A percentile compares a stretch with the other conserved stretches of the same genome.
Evolutionary conservation across 2,329 filamentous ascomycete genomes (phyloP).

Genomic region (Apiospora saccharicola): DNA sequence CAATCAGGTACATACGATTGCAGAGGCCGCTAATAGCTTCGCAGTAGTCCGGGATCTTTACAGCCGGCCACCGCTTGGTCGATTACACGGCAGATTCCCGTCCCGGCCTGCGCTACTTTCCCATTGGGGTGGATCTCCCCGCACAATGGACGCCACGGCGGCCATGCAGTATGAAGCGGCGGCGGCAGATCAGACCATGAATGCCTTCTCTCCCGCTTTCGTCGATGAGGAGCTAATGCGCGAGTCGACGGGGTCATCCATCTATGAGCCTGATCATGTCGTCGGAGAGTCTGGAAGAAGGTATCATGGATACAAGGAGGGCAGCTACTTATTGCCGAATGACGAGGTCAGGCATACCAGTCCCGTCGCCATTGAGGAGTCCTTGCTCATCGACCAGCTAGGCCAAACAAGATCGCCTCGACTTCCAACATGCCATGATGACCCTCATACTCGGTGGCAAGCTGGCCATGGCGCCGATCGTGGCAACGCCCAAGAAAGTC

Average conservation of each 20-base stretch:
- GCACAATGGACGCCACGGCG: not conserved
- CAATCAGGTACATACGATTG: not conserved
- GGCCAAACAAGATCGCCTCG: conserved; percentile 27
- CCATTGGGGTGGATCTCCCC: not conserved
- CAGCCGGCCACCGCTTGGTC: not conserved
- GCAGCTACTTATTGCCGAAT: conserved; percentile 14
- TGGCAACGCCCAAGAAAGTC: conserved; percentile 17
- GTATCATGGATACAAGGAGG: conserved; percentile 22
- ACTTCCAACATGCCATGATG: conserved; percentile 26
- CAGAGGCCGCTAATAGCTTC: not conserved
- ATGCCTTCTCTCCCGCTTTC: not conserved
- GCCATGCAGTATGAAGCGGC: not conserved
- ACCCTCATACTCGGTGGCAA: conserved; percentile 10
- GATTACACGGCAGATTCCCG: not conserved
- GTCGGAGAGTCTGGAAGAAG: conserved; percentile 7
- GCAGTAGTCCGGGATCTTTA: not conserved
- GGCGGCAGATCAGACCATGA: not conserved
- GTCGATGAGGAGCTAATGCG: conserved; percentile 6
- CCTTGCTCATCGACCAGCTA: not conserved
- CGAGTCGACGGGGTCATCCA: not conserved
- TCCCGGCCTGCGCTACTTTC: not conserved
- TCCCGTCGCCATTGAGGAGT: not conserved
- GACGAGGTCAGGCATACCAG: not conserved
- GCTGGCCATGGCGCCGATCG: conserved; percentile 10
- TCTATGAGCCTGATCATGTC: conserved; percentile 9